Percentiles rank a stretch among this genome's conserved stretches.
Conservation (phyloP, 108 stramenopile genomes). For the Skeletonema tropicum region DNA sequence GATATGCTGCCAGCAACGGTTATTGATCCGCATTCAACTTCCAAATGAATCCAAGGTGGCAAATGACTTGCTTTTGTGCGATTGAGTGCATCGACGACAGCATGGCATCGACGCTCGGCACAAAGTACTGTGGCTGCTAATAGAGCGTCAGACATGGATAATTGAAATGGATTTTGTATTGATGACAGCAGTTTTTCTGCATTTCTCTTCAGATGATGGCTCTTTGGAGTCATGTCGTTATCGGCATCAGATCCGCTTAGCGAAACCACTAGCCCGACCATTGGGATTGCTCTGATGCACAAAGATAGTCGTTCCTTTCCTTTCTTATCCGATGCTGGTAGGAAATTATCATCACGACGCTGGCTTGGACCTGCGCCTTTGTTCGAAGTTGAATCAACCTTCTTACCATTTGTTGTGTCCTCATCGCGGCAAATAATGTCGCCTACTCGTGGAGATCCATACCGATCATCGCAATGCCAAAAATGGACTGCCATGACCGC, state of each 20-base stretch:
- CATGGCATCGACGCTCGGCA: conserved; percentile 79
- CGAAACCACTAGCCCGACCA: conserved; percentile 73
- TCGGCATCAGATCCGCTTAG: conserved; percentile 63
- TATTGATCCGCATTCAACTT: conserved; percentile 77
- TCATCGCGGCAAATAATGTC: conserved; percentile 41
- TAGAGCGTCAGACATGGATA: conserved; percentile 85
- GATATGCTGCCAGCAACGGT: conserved; percentile 68
- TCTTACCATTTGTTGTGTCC: conserved; percentile 17
- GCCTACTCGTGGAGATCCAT: conserved; percentile 75
- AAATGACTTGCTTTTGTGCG: conserved; percentile 35
- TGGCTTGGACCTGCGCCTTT: conserved; percentile 8
- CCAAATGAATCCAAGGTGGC: conserved; percentile 78
- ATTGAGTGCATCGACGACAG: conserved; percentile 70
- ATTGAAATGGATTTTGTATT: conserved; percentile 78
- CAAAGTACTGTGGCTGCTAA: conserved; percentile 82
- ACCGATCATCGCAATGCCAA: conserved; percentile 87
- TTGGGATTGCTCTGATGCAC: conserved; percentile 70
- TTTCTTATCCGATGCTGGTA: conserved; percentile 37
- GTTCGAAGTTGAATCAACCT: conserved; percentile 14
- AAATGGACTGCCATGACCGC: conserved; percentile 79
- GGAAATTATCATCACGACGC: conserved; percentile 34
- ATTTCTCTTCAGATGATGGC: conserved; percentile 60
- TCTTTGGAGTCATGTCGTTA: conserved; percentile 2
- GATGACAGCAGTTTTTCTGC: conserved; percentile 70
- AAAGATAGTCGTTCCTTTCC: conserved; percentile 66